Conservation (phyloP, 345 rosid genomes). For the Arabidopsis suecica region DNA sequence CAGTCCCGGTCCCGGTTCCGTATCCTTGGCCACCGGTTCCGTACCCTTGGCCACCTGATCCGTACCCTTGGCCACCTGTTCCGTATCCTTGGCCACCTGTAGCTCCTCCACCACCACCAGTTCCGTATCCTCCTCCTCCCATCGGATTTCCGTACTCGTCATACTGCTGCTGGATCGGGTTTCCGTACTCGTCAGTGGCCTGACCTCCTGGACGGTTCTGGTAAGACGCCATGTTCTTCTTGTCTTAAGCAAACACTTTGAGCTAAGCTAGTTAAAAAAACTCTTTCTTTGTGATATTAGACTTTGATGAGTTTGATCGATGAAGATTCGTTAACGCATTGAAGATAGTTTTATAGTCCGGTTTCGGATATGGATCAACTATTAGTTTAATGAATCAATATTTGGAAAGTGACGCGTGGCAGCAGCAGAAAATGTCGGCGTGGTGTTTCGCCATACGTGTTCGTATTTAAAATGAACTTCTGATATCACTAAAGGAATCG, state of each 20-base stretch:
- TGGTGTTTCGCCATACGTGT: constrained; percentile 21
- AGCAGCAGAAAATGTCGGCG: background rate
- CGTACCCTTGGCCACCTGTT: constrained; percentile 35
- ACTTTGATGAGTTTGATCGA: constrained; percentile 23
- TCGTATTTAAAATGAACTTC: background rate
- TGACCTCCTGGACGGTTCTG: constrained; percentile 46
- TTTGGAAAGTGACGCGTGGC: constrained; percentile 16
- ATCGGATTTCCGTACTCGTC: constrained; percentile 48
- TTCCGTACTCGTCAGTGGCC: constrained; percentile 53
- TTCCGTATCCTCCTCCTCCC: constrained; percentile 27
- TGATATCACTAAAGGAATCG: background rate
- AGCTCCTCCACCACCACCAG: constrained; percentile 31
- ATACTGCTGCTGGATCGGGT: constrained; percentile 40
- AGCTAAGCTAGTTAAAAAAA: background rate
- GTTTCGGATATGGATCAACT: constrained; percentile 41
- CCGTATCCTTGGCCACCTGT: constrained; percentile 26
- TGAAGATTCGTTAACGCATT: constrained; percentile 25
- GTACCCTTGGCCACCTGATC: constrained; percentile 42
- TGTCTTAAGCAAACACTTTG: constrained; percentile 24
- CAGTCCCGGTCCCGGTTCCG: constrained; percentile 28
- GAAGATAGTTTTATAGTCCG: constrained; percentile 30
- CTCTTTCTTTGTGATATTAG: constrained; percentile 2
- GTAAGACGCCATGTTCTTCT: constrained; percentile 41
- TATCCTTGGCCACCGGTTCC: constrained; percentile 17
- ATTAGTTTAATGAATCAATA: background rate